Evolutionary conservation across 2,329 filamentous ascomycete species (phyloP).

Genomic region (Apiospora arundinis): DNA sequence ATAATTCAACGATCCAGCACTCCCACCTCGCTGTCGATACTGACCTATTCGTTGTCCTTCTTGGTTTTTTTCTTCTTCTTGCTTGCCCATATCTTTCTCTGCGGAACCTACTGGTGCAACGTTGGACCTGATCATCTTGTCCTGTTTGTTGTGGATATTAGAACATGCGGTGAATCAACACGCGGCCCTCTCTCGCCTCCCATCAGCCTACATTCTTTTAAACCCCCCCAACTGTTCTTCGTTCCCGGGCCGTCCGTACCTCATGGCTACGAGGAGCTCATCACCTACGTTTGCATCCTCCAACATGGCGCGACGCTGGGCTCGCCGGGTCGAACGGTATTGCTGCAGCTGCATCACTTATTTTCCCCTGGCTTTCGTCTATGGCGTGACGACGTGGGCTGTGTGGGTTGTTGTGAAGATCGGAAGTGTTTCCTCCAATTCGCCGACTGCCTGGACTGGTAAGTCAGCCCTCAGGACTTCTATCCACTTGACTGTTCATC

Average conservation of each 20-base stretch:
- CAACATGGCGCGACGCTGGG: conserved; percentile 67
- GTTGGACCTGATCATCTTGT: neutral
- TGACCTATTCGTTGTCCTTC: neutral
- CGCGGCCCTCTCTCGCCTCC: neutral
- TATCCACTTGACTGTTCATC: neutral
- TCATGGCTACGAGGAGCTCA: conserved; percentile 35
- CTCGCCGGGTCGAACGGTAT: conserved; percentile 76
- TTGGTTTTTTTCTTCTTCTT: conserved; percentile 1
- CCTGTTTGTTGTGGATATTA: neutral
- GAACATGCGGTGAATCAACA: conserved; percentile 13
- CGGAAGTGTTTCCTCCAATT: conserved; percentile 60
- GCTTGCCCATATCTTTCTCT: conserved; percentile 17
- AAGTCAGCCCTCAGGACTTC: conserved; percentile 33
- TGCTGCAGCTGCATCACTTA: conserved; percentile 83
- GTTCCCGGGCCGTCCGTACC: conserved; percentile 12
- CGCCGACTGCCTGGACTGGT: conserved; percentile 61
- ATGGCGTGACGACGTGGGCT: conserved; percentile 90
- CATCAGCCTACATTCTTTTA: neutral
- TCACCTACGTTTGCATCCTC: conserved; percentile 34
- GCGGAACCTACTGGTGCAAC: neutral
- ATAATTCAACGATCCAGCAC: neutral
- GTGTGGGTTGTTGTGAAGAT: conserved; percentile 85
- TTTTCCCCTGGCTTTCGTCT: conserved; percentile 89
- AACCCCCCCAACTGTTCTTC: neutral
- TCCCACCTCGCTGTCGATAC: conserved; percentile 19